Evolutionary conservation across 768 basidiomycete genomes (phyloP).

Genomic region (Termitomyces sp.): DNA sequence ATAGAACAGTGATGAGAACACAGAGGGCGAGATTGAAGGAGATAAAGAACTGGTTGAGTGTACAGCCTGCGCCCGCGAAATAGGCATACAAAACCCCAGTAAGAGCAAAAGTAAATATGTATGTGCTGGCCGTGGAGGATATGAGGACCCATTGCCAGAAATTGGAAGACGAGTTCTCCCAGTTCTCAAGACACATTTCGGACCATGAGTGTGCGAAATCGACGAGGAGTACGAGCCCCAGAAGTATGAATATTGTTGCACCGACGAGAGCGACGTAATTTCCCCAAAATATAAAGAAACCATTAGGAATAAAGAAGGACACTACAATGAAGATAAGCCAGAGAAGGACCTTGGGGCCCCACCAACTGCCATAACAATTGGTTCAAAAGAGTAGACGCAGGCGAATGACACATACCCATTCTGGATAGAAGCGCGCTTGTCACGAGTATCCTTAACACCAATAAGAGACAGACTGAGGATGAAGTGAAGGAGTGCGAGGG

Average conservation of each 20-base stretch:
- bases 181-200: slow-evolving; percentile 92
- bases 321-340: slow-evolving; percentile 80
- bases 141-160: slow-evolving; percentile 97
- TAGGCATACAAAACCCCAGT: slow-evolving; percentile 89
- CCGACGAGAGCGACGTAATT: slow-evolving; percentile 90
- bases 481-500: slow-evolving; percentile 83
- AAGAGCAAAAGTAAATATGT: slow-evolving; percentile 76
- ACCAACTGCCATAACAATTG: slow-evolving; percentile 61
- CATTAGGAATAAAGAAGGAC: slow-evolving; percentile 95
- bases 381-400: neutral
- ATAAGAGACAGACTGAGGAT: slow-evolving; percentile 75
- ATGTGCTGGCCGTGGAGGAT: slow-evolving; percentile 87
- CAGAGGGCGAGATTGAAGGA: slow-evolving; percentile 86
- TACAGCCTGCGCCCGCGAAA: slow-evolving; percentile 84
- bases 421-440: slow-evolving; percentile 92
- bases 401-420: slow-evolving; percentile 64
- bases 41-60: slow-evolving; percentile 95
- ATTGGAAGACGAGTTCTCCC: slow-evolving; percentile 84
- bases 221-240: slow-evolving; percentile 94
- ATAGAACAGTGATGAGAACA: slow-evolving; percentile 74
- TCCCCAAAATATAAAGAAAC: slow-evolving; percentile 98
- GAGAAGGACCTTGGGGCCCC: slow-evolving; percentile 92
- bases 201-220: slow-evolving; percentile 99
- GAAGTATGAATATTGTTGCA: slow-evolving; percentile 91
- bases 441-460: slow-evolving; percentile 84